A percentile compares a stretch with the other conserved stretches of the same genome.
Conservation (phyloP, 805 yeast genomes). For the Wickerhamomyces sydowiorum region DNA sequence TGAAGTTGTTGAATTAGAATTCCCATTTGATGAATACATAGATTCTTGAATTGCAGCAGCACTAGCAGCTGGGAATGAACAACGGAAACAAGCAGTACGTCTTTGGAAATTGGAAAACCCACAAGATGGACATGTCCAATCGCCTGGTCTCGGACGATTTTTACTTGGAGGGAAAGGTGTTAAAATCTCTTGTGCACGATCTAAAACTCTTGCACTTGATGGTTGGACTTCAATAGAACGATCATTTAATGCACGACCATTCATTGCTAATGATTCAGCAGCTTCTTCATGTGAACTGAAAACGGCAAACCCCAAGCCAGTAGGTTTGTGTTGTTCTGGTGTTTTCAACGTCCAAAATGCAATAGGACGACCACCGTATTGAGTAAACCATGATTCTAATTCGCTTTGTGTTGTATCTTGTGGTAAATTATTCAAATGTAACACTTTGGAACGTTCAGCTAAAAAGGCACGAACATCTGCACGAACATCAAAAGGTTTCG, state of each 20-base stretch:
- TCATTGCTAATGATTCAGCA: constrained; percentile 66
- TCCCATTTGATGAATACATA: constrained; percentile 27
- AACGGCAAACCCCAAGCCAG: constrained; percentile 75
- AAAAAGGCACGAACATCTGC: constrained; percentile 65
- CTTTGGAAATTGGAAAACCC: constrained; percentile 94
- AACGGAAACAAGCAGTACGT: constrained; percentile 88
- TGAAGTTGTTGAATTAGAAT: not conserved
- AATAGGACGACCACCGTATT: constrained; percentile 77
- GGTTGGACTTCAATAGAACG: constrained; percentile 81
- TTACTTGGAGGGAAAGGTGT: constrained; percentile 81
- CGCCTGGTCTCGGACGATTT: constrained; percentile 93
- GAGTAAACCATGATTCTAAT: constrained; percentile 86
- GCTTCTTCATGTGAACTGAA: constrained; percentile 87
- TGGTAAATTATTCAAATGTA: constrained; percentile 76
- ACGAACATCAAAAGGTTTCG: constrained; percentile 72
- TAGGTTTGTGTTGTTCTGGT: constrained; percentile 46
- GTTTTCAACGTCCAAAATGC: constrained; percentile 84
- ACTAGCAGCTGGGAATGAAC: constrained; percentile 79
- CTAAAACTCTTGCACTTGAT: constrained; percentile 71
- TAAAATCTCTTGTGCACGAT: constrained; percentile 74
- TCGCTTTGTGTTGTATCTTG: constrained; percentile 86
- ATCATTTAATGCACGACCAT: constrained; percentile 72
- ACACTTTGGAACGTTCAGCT: constrained; percentile 69
- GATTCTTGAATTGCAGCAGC: constrained; percentile 66
- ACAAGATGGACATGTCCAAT: constrained; percentile 97